Evolutionary conservation across 495 filamentous ascomycete species (phyloP), one percentile per base, ranked within the genome.

Genomic region (Penicillium robsamsonii): DNA sequence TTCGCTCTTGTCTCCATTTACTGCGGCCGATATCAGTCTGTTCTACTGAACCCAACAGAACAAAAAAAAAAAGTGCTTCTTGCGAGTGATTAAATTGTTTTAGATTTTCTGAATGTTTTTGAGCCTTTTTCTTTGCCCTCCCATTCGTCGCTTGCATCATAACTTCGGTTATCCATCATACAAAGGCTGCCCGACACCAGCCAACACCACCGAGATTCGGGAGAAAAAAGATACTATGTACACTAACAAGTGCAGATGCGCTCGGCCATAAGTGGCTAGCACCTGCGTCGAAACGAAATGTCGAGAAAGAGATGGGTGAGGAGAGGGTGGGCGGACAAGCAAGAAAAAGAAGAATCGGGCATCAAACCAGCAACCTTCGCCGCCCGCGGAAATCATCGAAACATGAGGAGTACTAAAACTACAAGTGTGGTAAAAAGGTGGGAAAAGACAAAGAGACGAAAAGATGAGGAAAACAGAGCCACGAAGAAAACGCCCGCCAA

Each of bases 131-230:
- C 53, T 65, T 62, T 63, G 47, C 64, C 65, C 61, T 68, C 65
- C 61, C 65, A 59, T 65, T 66, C 69, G 57, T 70, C 59, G 66
- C 71, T 69, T 59, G 73, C 67, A 63, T 73, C 72, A 73, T 73
- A 71, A 70, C 67, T 70, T 67, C 66, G 64, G 57, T 64, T 70
- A 74, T 77, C 68, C 74, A 68, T 68, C 60, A 64, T 66, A 69
- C 63, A 66, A 65, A 60, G 48, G 53, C 46, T 48, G 53, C 42
- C 35, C 45, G 41, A 37, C 31, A 43, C 38, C 56, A 59, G 40
- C 44, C 54, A 57, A 24, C 51, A 55, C 59, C 54, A 50, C 60
- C 55, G 31, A 54, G 15, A 54, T 31, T 51, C 31, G 51, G 40
- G 44, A 40, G 45, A 57, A 52, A 62, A 63, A 66, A 65, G 37